Evolutionary conservation across 805 yeast genomes (phyloP).

Genomic region (Sugiyamaella lignohabitans): DNA sequence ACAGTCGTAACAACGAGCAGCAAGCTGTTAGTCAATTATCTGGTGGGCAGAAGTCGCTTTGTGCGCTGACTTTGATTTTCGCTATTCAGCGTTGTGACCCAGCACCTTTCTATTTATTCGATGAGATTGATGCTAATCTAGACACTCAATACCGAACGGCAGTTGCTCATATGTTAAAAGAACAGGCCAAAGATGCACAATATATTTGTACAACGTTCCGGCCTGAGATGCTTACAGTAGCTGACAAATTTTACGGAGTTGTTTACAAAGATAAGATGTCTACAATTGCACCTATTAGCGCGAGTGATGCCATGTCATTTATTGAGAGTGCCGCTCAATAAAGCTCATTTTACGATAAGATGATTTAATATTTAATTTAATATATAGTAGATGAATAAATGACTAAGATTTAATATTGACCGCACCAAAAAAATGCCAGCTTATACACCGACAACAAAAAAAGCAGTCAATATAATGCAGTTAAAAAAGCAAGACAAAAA

Average conservation of each 20-base stretch:
- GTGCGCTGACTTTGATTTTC: constrained; percentile 88
- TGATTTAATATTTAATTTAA: too few species aligned
- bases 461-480: not conserved
- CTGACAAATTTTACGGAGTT: constrained; percentile 84
- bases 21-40: constrained; percentile 84
- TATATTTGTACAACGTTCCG: constrained; percentile 95
- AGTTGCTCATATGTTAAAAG: constrained; percentile 69
- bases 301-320: constrained; percentile 72
- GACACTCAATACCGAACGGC: constrained; percentile 88
- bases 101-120: constrained; percentile 93
- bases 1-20: constrained; percentile 78
- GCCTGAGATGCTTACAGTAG: constrained; percentile 83
- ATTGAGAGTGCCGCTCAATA: constrained; percentile 48
- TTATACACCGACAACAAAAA: not conserved
- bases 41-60: constrained; percentile 95
- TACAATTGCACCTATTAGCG: constrained; percentile 60
- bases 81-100: constrained; percentile 96
- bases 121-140: constrained; percentile 93
- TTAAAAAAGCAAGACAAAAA: too few species aligned
- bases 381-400: not conserved
- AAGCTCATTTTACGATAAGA: too few species aligned
- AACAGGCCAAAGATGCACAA: constrained; percentile 65
- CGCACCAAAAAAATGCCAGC: not conserved
- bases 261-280: constrained; percentile 77
- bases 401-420: not conserved